Percentiles rank a stretch among this genome's conserved stretches.
Evolutionary conservation across 2,329 filamentous ascomycete species (phyloP).

Genomic region (Colletotrichum costaricense): DNA sequence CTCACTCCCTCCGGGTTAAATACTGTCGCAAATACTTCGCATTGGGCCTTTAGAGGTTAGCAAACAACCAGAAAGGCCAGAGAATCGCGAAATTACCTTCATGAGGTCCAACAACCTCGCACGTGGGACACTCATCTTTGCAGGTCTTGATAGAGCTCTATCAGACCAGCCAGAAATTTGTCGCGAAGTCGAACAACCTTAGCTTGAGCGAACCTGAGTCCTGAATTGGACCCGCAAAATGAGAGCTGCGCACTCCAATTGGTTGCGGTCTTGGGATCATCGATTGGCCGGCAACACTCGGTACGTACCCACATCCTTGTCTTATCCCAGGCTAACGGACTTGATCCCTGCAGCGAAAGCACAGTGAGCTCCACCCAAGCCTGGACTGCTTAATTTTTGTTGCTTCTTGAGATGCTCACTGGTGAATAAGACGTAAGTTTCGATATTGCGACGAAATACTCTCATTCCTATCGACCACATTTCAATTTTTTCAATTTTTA

Average conservation of each 20-base stretch:
- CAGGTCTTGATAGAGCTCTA: slow-evolving; percentile 38
- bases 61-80: background rate
- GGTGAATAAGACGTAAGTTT: background rate
- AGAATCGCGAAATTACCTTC: slow-evolving; percentile 67
- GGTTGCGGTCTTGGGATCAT: slow-evolving; percentile 10
- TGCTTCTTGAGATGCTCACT: background rate
- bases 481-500: background rate
- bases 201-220: slow-evolving; percentile 21
- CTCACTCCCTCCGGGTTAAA: slow-evolving; percentile 88
- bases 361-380: background rate
- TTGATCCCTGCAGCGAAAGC: background rate
- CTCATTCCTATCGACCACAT: background rate
- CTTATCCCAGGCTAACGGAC: background rate
- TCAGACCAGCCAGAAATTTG: slow-evolving; percentile 27
- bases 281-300: background rate
- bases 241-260: background rate
- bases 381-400: background rate
- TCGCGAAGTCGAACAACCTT: slow-evolving; percentile 20
- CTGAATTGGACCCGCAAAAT: background rate
- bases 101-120: slow-evolving; percentile 77
- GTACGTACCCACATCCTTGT: background rate
- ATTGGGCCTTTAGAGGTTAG: slow-evolving; percentile 75
- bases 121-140: slow-evolving; percentile 71
- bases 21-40: slow-evolving; percentile 88
- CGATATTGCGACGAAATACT: background rate